Percentiles rank a stretch among this genome's conserved stretches.
Conservation (phyloP, 2,329 filamentous ascomycete species). For the Alternaria panax region DNA sequence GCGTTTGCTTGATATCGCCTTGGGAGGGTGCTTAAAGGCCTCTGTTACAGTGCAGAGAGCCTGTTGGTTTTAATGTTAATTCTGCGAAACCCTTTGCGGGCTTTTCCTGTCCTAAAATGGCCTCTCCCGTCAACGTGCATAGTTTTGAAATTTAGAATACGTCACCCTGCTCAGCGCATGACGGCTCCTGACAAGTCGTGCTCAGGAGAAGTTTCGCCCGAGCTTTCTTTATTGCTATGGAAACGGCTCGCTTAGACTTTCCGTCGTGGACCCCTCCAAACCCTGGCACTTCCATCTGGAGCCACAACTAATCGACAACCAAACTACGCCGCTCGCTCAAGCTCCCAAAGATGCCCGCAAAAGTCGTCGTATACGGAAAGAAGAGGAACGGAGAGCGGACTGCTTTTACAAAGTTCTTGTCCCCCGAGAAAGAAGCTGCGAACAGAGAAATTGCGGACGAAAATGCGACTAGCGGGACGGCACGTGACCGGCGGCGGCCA, state of each 20-base stretch:
- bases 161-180: not conserved
- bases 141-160: not conserved
- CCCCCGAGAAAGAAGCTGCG: constrained; percentile 34
- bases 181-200: not conserved
- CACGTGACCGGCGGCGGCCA: constrained; percentile 10
- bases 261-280: constrained; percentile 9
- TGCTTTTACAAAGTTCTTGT: constrained; percentile 37
- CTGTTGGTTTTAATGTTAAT: constrained; percentile 19
- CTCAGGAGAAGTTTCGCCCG: not conserved
- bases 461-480: constrained; percentile 5
- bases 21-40: not conserved
- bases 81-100: not conserved
- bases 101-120: not conserved
- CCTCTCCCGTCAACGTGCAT: not conserved
- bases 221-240: not conserved
- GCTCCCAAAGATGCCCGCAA: constrained; percentile 28
- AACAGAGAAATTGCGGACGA: not conserved
- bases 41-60: constrained; percentile 1
- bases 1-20: constrained; percentile 9
- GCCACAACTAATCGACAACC: constrained; percentile 6
- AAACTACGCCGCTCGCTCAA: constrained; percentile 8
- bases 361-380: constrained; percentile 36
- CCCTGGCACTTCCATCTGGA: constrained; percentile 1
- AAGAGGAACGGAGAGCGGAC: constrained; percentile 36
- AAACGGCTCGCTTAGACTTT: constrained; percentile 19